These are phyloP conservation scores for Lentinula edodes DNA, from an alignment of 768 basidiomycete genomes.

Conservation along the genomic window DNA sequence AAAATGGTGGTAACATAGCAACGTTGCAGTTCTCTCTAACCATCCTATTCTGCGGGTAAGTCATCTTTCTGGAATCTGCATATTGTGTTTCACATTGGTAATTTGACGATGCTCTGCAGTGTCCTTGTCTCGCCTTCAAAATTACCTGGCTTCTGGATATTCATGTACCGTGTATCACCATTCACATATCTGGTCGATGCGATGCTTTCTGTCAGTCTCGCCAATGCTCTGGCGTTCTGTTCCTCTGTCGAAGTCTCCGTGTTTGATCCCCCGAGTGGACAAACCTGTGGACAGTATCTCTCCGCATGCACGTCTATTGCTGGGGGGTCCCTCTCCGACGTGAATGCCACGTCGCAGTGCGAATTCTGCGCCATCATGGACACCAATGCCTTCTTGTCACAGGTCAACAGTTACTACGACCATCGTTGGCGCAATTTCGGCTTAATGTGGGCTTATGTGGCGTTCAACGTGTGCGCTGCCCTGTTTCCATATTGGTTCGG, in stretches of 20 bases:
- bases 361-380: slow-evolving; percentile 47
- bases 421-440: slow-evolving; percentile 49
- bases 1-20: slow-evolving; percentile 33
- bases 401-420: slow-evolving; percentile 54
- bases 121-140: slow-evolving; percentile 21
- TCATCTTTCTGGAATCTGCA: slow-evolving; percentile 14
- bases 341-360: slow-evolving; percentile 44
- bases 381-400: slow-evolving; percentile 33
- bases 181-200: slow-evolving; percentile 49
- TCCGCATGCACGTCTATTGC: slow-evolving; percentile 38
- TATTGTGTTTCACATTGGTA: background rate
- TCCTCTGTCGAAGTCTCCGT: slow-evolving; percentile 52
- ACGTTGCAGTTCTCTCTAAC: slow-evolving; percentile 34
- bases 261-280: slow-evolving; percentile 52
- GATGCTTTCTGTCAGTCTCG: slow-evolving; percentile 43
- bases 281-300: slow-evolving; percentile 52
- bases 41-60: slow-evolving; percentile 34
- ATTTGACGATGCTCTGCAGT: slow-evolving; percentile 11
- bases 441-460: slow-evolving; percentile 41
- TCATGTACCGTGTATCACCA: slow-evolving; percentile 43
- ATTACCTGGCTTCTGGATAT: slow-evolving; percentile 26
- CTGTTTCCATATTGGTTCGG: slow-evolving; percentile 11
- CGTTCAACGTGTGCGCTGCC: slow-evolving; percentile 32
- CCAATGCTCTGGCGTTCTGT: slow-evolving; percentile 47
- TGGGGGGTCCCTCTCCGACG: slow-evolving; percentile 59